Percentiles rank a stretch among this genome's conserved stretches.
phyloP scores from a whole-genome alignment of 306 rosid genomes.

The Lathyrus tuberosus region DNA sequence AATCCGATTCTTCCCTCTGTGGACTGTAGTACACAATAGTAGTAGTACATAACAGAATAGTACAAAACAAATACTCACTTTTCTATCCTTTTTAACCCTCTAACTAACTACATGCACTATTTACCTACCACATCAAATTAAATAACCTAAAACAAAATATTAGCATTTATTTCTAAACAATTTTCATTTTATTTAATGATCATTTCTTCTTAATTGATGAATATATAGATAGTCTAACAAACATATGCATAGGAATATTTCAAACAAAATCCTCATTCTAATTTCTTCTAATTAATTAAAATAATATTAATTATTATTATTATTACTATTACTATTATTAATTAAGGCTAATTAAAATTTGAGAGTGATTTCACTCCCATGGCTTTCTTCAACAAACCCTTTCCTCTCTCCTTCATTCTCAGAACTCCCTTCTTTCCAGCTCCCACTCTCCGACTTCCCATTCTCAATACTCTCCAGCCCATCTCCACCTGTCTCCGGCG shows the following conservation, averaged over 20 bases:
- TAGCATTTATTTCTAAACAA: conserved; percentile 26
- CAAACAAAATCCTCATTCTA: conserved; percentile 35
- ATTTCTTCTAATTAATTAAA: conserved; percentile 12
- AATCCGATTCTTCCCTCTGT: conserved; percentile 36
- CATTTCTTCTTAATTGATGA: conserved; percentile 20
- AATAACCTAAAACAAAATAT: background rate
- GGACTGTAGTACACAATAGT: background rate
- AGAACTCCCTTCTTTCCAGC: conserved; percentile 95
- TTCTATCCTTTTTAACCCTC: conserved; percentile 52
- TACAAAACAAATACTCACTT: conserved; percentile 53
- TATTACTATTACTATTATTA: background rate
- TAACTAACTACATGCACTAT: conserved; percentile 10
- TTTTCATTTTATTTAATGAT: conserved; percentile 5
- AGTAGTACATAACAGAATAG: conserved; percentile 6
- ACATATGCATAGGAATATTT: conserved; percentile 1
- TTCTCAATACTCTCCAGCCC: conserved; percentile 93
- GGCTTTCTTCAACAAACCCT: conserved; percentile 68
- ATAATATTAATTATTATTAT: background rate
- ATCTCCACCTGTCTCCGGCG: conserved; percentile 64
- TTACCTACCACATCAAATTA: conserved; percentile 19
- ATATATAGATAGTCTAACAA: conserved; percentile 21
- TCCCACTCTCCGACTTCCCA: conserved; percentile 90
- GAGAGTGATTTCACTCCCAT: conserved; percentile 82
- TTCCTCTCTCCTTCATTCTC: conserved; percentile 69
- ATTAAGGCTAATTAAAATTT: conserved; percentile 55